Conservation (phyloP, 2,329 filamentous ascomycete genomes). For the Ciborinia camelliae region DNA sequence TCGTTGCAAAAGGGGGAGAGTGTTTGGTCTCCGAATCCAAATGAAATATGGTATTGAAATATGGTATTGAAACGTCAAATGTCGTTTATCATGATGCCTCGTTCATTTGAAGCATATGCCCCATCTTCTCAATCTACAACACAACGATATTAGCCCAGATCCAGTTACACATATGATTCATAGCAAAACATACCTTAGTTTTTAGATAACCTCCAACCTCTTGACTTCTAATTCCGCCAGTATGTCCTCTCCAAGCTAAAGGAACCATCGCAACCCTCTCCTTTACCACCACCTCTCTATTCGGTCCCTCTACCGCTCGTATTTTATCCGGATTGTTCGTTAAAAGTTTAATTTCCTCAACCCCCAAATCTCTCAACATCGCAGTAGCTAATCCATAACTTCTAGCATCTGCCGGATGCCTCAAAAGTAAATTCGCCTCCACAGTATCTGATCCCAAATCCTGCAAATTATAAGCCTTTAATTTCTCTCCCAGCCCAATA, state of each 20-base stretch:
- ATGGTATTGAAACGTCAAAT: neutral
- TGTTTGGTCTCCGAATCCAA: neutral
- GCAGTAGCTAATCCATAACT: slow-evolving; percentile 96
- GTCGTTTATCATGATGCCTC: slow-evolving; percentile 24
- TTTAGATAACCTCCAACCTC: slow-evolving; percentile 93
- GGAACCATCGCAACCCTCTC: slow-evolving; percentile 96
- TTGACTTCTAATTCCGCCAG: slow-evolving; percentile 75
- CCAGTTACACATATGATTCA: neutral
- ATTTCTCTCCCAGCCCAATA: slow-evolving; percentile 89
- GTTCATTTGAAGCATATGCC: slow-evolving; percentile 66
- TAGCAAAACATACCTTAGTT: slow-evolving; percentile 71
- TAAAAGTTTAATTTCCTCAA: slow-evolving; percentile 73
- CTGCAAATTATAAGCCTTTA: slow-evolving; percentile 97
- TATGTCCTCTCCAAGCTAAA: slow-evolving; percentile 77
- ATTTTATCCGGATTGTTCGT: slow-evolving; percentile 99
- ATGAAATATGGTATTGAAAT: too few relatives aligned
- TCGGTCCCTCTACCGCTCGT: slow-evolving; percentile 86
- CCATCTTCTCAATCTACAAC: slow-evolving; percentile 78
- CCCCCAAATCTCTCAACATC: slow-evolving; percentile 82
- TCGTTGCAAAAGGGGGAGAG: neutral
- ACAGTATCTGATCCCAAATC: slow-evolving; percentile 97
- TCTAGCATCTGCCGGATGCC: slow-evolving; percentile 90
- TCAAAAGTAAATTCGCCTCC: slow-evolving; percentile 84
- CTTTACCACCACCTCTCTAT: slow-evolving; percentile 79
- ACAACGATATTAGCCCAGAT: slow-evolving; percentile 13